Percentiles rank a stretch among this genome's conserved stretches.
Conservation (phyloP, 768 basidiomycete genomes). For the Postia placenta region DNA sequence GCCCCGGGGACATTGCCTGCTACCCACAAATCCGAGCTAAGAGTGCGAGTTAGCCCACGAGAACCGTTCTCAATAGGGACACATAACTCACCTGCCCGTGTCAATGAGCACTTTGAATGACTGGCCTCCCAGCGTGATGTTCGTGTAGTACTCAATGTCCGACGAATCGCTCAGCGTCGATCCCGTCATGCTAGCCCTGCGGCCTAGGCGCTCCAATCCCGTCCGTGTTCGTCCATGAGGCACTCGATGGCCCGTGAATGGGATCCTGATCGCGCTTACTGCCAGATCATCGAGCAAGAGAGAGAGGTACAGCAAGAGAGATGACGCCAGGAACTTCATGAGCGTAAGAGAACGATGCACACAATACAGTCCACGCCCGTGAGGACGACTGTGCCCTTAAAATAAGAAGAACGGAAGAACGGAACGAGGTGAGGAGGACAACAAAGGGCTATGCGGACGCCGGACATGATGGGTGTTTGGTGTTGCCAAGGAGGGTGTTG, state of each 20-base stretch:
- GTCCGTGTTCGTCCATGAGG: slow-evolving; percentile 1
- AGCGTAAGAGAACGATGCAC: slow-evolving; percentile 1
- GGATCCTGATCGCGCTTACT: slow-evolving; percentile 13
- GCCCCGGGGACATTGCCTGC: slow-evolving; percentile 20
- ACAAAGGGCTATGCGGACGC: background rate
- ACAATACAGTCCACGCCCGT: background rate
- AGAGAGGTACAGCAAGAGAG: slow-evolving; percentile 19
- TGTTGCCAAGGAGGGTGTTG: background rate
- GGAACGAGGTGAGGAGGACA: background rate
- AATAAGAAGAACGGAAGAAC: background rate
- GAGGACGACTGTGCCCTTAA: background rate
- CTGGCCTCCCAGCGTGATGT: slow-evolving; percentile 23
- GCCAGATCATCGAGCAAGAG: slow-evolving; percentile 19
- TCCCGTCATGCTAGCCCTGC: slow-evolving; percentile 7
- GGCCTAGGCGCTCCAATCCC: slow-evolving; percentile 1
- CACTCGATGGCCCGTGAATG: slow-evolving; percentile 9
- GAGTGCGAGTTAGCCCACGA: background rate
- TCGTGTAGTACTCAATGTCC: slow-evolving; percentile 23
- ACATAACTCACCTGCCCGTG: slow-evolving; percentile 24
- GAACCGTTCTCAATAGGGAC: background rate
- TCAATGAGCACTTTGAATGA: slow-evolving; percentile 23
- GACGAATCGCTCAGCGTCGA: slow-evolving; percentile 12
- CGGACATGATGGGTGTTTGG: background rate
- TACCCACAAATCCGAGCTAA: slow-evolving; percentile 27
- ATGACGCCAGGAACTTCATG: slow-evolving; percentile 17